phyloP scores from a whole-genome alignment of 164 flowering plant genomes.

The Umbellularia californica region DNA sequence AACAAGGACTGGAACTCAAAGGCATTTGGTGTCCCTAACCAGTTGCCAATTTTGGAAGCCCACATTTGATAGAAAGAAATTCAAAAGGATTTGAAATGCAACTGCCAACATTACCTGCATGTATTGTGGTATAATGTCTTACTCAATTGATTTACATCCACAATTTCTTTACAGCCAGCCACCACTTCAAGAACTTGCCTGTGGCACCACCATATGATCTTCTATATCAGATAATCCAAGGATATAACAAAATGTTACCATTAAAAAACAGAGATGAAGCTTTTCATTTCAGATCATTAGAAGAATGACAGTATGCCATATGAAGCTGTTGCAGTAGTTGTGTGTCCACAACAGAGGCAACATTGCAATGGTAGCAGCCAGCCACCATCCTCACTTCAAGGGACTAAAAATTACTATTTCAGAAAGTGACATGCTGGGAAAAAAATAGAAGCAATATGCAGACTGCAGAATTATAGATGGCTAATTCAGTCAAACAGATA shows the following conservation, averaged over 20 bases:
- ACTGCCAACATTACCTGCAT: conserved; percentile 60
- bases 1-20: too few relatives aligned
- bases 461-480: not conserved
- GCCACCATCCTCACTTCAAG: not conserved
- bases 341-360: not conserved
- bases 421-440: not conserved
- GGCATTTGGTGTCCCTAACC: not conserved
- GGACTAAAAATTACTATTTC: not conserved
- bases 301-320: not conserved
- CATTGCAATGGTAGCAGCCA: not conserved
- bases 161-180: conserved; percentile 79
- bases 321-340: too few relatives aligned
- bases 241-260: not conserved
- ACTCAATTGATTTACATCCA: conserved; percentile 57
- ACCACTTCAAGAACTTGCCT: conserved; percentile 99
- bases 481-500: too few relatives aligned
- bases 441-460: not conserved
- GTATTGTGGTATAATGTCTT: conserved; percentile 78
- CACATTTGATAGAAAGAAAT: not conserved
- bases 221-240: not conserved
- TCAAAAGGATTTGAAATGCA: not conserved
- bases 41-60: not conserved
- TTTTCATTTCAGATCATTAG: not conserved
- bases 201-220: conserved; percentile 11
- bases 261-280: not conserved